Conservation (phyloP, 805 yeast species). For the Metschnikowia dekortorum region DNA sequence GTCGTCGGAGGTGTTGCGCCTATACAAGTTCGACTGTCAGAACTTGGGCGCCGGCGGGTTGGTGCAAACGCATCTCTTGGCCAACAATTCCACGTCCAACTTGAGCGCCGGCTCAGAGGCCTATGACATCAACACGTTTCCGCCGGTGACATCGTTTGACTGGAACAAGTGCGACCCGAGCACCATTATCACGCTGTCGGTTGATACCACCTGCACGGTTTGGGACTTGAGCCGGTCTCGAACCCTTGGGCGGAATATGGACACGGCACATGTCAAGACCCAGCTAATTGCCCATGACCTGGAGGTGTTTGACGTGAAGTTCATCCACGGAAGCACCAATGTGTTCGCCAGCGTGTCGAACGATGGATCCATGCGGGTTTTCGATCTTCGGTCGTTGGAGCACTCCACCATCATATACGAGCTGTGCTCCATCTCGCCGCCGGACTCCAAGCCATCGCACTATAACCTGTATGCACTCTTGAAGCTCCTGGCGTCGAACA, state of each 20-base stretch:
- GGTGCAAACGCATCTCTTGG: constrained; percentile 37
- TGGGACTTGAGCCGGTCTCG: constrained; percentile 67
- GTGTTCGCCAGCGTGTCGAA: constrained; percentile 91
- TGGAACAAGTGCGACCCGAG: constrained; percentile 78
- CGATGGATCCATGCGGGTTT: constrained; percentile 91
- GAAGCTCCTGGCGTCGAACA: constrained; percentile 70
- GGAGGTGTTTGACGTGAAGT: constrained; percentile 90
- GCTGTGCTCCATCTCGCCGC: constrained; percentile 30
- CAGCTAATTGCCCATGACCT: constrained; percentile 95
- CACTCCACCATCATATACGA: constrained; percentile 95
- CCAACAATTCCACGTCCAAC: constrained; percentile 36
- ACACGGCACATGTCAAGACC: constrained; percentile 71
- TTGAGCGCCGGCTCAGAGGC: constrained; percentile 40
- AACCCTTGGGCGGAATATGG: constrained; percentile 15
- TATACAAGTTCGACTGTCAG: constrained; percentile 51
- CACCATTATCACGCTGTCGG: constrained; percentile 74
- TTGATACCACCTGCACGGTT: constrained; percentile 94
- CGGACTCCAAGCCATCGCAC: constrained; percentile 1
- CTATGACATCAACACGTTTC: constrained; percentile 49
- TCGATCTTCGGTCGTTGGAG: constrained; percentile 83
- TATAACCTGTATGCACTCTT: constrained; percentile 55
- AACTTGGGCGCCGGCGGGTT: constrained; percentile 35
- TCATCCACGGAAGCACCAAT: constrained; percentile 66
- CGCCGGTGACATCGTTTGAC: constrained; percentile 92
- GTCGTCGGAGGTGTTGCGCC: constrained; percentile 64